These are phyloP conservation scores for Onygenales sp. DNA, from an alignment of 2,329 filamentous ascomycete species.

Conservation along the genomic window DNA sequence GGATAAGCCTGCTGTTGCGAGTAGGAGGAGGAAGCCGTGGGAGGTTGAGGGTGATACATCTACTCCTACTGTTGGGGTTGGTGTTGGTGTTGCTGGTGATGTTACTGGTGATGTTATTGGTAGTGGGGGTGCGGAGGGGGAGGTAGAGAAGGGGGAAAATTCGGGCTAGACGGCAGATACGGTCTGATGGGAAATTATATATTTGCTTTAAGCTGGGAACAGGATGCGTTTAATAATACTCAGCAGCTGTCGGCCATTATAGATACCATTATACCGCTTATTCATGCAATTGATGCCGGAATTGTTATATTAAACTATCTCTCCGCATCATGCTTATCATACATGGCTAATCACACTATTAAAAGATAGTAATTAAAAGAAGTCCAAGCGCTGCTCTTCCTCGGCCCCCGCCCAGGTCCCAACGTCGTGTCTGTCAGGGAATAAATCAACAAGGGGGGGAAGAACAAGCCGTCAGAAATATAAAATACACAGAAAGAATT, in stretches of 20 bases:
- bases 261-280: background rate
- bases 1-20: constrained; percentile 46
- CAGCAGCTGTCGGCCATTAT: no score
- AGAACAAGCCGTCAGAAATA: background rate
- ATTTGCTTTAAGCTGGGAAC: no score
- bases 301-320: constrained; percentile 1
- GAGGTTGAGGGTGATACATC: constrained; percentile 48
- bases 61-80: background rate
- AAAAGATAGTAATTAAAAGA: background rate
- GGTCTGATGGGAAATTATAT: no score
- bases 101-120: background rate
- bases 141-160: background rate
- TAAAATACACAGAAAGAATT: background rate
- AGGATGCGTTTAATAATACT: no score
- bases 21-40: constrained; percentile 65
- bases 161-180: background rate
- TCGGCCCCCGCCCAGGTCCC: background rate
- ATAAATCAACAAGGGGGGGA: no score
- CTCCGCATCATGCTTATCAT: constrained; percentile 2
- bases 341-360: constrained; percentile 1
- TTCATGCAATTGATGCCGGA: background rate
- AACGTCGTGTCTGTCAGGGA: background rate
- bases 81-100: background rate
- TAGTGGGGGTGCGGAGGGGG: background rate
- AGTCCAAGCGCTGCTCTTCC: background rate